Base-by-base conservation (phyloP, 2,329 filamentous ascomycete genomes). In the Iodosphaeria phyllophila region DNA sequence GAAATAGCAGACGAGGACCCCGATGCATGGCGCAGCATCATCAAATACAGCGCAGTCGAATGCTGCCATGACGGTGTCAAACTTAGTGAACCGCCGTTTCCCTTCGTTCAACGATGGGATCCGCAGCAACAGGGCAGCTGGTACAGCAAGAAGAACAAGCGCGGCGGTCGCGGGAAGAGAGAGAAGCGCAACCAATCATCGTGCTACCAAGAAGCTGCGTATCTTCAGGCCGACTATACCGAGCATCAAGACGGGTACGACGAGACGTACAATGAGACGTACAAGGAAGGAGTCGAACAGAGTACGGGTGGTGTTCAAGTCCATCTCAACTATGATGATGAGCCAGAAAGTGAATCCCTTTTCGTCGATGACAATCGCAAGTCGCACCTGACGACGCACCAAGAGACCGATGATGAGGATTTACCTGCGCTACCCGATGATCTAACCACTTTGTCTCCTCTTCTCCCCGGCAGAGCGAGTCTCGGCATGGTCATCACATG, bases 51-150 rank as follows among this genome's bases (percentile, higher is more conserved):
- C 13, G 84, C 80, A 13, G 78, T 91, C 1, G 86, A 95, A 45
- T 93, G 84, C 47, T 68, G 71, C 32, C 61, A 77, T n/a, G 64
- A 77, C 16, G 64, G 60, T 5, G 52, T 80, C 19, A 52, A 63
- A 16, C 56, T 92, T 22, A 76, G 65, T 26, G 64, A 78, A 17
- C 84, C 86, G 0, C 79, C 84, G 0, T 93, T 91, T 40, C 84
- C 84, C 0, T 93, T 93, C 45, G 58, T 77, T 10, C 83, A 93
- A 46, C 66, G 78, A 23, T 93, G 84, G 86, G 80, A 92, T 46
- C 63, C 67, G 4, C 74, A 82, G 31, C 77, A 84, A 38, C 60
- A 65, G 44, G 34, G 38, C 17, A 33, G 32, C 10, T 51, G 53
- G 34, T 49, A 39, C 25, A 43, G 44, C 3, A 54, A 54, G 35